Percentiles rank a stretch among this genome's conserved stretches.
Evolutionary conservation across 164 flowering plant genomes (phyloP).

Genomic region (Sextonia rubra): DNA sequence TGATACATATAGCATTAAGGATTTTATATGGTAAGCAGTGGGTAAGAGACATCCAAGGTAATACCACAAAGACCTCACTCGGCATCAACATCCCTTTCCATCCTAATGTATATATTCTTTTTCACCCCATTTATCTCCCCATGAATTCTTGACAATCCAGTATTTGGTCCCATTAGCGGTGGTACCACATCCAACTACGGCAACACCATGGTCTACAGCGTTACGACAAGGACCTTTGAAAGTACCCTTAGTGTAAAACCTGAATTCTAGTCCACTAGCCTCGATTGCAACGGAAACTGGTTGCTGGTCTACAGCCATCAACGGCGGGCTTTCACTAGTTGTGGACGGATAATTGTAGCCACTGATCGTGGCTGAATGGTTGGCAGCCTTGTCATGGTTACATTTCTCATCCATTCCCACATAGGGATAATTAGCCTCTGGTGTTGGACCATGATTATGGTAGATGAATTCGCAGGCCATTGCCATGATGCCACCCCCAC

Average conservation of each 20-base stretch:
- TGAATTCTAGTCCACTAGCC: conserved; percentile 4
- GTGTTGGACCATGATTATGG: conserved; percentile 24
- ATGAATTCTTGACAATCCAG: conserved; percentile 33
- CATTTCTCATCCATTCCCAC: conserved; percentile 16
- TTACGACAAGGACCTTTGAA: conserved; percentile 9
- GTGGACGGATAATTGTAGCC: conserved; percentile 6
- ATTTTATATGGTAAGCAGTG: not conserved
- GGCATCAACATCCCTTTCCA: conserved; percentile 16
- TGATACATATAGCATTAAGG: too few species aligned
- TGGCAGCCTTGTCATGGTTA: not conserved
- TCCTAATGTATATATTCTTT: conserved; percentile 27
- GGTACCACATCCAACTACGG: conserved; percentile 25
- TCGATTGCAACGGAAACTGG: conserved; percentile 14
- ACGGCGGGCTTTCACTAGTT: not conserved
- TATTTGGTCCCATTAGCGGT: conserved; percentile 22
- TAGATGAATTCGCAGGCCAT: conserved; percentile 19
- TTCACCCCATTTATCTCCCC: conserved; percentile 28
- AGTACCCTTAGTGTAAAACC: conserved; percentile 10
- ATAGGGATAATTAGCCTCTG: conserved; percentile 29
- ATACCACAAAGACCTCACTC: conserved; percentile 29
- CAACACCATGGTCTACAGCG: conserved; percentile 23
- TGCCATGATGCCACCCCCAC: conserved; percentile 24
- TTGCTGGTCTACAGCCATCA: conserved; percentile 7
- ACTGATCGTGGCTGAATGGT: conserved; percentile 1
- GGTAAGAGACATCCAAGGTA: conserved; percentile 24